Conservation (phyloP, 768 basidiomycete genomes). For the Hypholoma sublateritium region DNA sequence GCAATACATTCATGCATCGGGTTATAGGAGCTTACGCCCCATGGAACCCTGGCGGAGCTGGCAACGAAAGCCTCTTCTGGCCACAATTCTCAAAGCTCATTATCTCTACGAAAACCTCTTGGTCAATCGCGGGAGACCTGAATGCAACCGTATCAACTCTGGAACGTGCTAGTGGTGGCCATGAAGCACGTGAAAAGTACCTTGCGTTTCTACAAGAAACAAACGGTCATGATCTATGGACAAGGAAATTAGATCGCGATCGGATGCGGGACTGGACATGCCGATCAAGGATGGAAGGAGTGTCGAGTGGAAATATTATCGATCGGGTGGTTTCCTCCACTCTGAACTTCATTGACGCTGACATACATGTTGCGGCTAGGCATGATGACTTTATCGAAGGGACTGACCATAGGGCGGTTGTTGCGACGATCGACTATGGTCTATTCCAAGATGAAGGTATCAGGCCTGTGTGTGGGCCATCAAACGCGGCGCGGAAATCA, state of each 20-base stretch:
- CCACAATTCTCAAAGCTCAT: constrained; percentile 7
- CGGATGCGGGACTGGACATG: constrained; percentile 7
- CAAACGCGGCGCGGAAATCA: not conserved
- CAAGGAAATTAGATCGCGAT: not conserved
- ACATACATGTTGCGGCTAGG: not conserved
- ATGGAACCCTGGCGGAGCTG: constrained; percentile 22
- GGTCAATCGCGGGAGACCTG: constrained; percentile 21
- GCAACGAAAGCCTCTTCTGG: constrained; percentile 13
- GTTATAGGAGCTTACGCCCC: constrained; percentile 27
- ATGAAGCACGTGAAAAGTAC: not conserved
- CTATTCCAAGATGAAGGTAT: not conserved
- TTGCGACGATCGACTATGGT: not conserved
- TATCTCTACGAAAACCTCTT: constrained; percentile 1
- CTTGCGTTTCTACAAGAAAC: constrained; percentile 2
- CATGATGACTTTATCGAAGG: constrained; percentile 1
- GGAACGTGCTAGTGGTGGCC: constrained; percentile 2
- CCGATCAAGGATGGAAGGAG: not conserved
- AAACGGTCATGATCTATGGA: constrained; percentile 6
- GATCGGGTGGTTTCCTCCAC: constrained; percentile 4
- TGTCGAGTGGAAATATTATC: constrained; percentile 6
- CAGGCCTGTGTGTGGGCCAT: not conserved
- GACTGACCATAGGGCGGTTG: constrained; percentile 9
- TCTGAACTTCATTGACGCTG: not conserved
- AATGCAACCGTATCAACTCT: constrained; percentile 11
- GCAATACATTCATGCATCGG: constrained; percentile 16